Conservation (phyloP, 2,329 filamentous ascomycete species). For the Cryphonectria naterciae region DNA sequence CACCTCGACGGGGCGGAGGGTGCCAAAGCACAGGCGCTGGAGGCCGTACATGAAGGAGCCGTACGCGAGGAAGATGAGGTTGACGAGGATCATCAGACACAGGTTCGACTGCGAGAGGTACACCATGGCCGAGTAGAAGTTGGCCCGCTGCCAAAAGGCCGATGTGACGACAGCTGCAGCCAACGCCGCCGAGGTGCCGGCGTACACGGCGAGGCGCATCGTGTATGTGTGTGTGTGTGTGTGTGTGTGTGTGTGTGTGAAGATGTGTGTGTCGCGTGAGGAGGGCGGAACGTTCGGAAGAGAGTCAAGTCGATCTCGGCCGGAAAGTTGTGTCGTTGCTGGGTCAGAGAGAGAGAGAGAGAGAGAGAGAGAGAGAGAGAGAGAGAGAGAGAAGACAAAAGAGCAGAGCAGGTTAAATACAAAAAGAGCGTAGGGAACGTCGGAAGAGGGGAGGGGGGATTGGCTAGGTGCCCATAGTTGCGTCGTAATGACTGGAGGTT, state of each 20-base stretch:
- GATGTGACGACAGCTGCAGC: constrained; percentile 84
- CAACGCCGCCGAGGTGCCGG: constrained; percentile 76
- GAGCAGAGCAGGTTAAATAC: constrained; percentile 3
- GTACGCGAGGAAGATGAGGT: constrained; percentile 82
- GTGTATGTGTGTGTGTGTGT: constrained; percentile 37
- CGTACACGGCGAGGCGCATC: constrained; percentile 65
- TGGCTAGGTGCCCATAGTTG: constrained; percentile 29
- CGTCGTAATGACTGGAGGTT: constrained; percentile 14
- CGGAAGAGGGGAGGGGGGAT: not conserved
- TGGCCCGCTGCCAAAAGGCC: constrained; percentile 91
- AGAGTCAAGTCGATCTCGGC: not conserved
- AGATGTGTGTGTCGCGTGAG: not conserved
- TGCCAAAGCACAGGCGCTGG: constrained; percentile 88
- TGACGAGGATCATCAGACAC: constrained; percentile 91
- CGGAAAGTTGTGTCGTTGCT: not conserved
- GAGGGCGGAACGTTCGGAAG: not conserved
- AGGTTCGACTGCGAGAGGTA: constrained; percentile 96
- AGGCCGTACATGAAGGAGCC: constrained; percentile 82
- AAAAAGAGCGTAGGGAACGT: constrained; percentile 10
- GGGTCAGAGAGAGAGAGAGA: constrained; percentile 11
- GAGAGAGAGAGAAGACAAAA: not conserved
- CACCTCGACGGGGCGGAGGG: constrained; percentile 88
- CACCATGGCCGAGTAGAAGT: constrained; percentile 98
- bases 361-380: too few species aligned
- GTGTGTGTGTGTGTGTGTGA: not conserved